Evolutionary conservation across 2,329 filamentous ascomycete genomes (phyloP).

Genomic region (Colletotrichum eremochloae): DNA sequence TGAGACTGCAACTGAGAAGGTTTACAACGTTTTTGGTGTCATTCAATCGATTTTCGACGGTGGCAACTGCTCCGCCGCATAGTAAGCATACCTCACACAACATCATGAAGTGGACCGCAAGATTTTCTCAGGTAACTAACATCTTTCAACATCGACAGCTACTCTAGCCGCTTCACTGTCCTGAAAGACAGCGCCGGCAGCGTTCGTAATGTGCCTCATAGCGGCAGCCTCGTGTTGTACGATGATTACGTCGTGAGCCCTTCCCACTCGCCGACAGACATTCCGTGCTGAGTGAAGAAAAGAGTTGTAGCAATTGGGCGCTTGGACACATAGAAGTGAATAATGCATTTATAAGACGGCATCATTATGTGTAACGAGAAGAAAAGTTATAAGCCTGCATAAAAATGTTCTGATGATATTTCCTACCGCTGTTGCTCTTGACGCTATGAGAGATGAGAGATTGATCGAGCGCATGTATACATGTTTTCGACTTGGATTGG

Average conservation of each 20-base stretch:
- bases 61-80: constrained; percentile 28
- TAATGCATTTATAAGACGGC: no score
- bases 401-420: no score
- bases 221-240: constrained; percentile 22
- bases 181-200: constrained; percentile 16
- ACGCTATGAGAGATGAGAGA: no score
- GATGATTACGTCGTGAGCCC: constrained; percentile 30
- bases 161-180: constrained; percentile 32
- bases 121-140: neutral
- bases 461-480: no score
- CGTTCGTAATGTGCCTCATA: constrained; percentile 21
- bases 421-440: no score
- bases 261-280: constrained; percentile 17
- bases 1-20: constrained; percentile 20
- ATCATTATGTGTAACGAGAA: no score
- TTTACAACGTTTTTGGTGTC: constrained; percentile 21
- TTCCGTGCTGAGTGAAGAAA: constrained; percentile 10
- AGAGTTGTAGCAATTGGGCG: no score
- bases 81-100: neutral
- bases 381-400: no score
- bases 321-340: neutral
- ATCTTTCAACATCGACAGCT: neutral
- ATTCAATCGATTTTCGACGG: constrained; percentile 18
- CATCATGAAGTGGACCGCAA: neutral
- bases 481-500: no score